Evolutionary conservation across 2,329 filamentous ascomycete species (phyloP).

Genomic region (Fusarium goolgardi): DNA sequence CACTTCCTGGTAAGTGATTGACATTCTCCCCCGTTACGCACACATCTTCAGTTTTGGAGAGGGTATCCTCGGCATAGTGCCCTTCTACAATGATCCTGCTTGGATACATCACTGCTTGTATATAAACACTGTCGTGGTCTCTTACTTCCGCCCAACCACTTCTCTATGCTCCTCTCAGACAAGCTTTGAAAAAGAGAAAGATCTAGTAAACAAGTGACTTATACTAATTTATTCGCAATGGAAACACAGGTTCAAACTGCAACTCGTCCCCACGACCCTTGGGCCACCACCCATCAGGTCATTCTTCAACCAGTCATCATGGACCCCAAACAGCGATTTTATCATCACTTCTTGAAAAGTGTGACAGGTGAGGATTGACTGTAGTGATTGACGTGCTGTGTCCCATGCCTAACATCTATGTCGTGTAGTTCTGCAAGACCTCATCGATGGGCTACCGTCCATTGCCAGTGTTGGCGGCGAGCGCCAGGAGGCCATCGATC

Average conservation of each 20-base stretch:
- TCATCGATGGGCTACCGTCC: conserved; percentile 75
- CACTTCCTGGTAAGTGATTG: conserved; percentile 36
- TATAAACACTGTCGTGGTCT: conserved; percentile 14
- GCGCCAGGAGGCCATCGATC: conserved; percentile 82
- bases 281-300: conserved; percentile 41
- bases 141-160: not conserved
- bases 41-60: conserved; percentile 20
- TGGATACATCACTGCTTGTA: conserved; percentile 8
- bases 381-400: not conserved
- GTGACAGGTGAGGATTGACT: conserved; percentile 68
- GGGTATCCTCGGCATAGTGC: conserved; percentile 11
- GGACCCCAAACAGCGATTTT: conserved; percentile 79
- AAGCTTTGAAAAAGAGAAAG: not conserved
- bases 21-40: conserved; percentile 24
- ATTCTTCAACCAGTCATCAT: conserved; percentile 46
- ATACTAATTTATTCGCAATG: conserved; percentile 41
- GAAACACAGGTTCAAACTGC: conserved; percentile 43
- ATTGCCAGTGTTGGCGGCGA: conserved; percentile 74
- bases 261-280: conserved; percentile 32
- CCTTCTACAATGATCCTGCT: conserved; percentile 8
- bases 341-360: conserved; percentile 83
- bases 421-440: conserved; percentile 76
- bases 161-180: not conserved
- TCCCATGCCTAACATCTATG: conserved; percentile 12
- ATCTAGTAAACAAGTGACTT: conserved; percentile 3